Conservation (phyloP, 495 filamentous ascomycete species). For the Hyaloscypha variabilis region DNA sequence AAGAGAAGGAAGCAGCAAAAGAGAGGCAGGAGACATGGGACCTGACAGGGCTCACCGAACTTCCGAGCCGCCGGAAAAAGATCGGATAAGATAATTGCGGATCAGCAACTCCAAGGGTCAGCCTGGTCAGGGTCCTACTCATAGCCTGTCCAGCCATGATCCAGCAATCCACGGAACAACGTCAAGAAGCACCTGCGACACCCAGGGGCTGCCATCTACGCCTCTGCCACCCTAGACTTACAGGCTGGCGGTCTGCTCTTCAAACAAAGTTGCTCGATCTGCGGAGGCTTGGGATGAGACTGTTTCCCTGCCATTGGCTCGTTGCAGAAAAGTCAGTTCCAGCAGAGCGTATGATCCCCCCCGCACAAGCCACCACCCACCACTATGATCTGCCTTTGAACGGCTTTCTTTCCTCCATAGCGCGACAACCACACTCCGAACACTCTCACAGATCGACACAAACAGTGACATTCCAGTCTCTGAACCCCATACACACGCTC, state of each 20-base stretch:
- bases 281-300: background rate
- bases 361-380: background rate
- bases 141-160: too few species aligned
- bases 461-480: background rate
- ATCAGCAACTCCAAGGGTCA: too few species aligned
- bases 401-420: too few species aligned
- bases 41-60: too few species aligned
- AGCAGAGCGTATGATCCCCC: background rate
- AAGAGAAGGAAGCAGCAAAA: background rate
- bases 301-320: background rate
- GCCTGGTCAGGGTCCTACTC: too few species aligned
- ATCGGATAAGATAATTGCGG: conserved; percentile 13
- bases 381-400: too few species aligned
- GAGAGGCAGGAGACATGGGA: background rate
- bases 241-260: background rate
- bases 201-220: background rate
- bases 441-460: background rate
- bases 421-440: too few species aligned
- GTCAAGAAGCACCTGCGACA: background rate
- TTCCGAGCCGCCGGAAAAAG: too few species aligned
- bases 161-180: too few species aligned
- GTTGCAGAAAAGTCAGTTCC: too few species aligned
- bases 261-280: background rate
- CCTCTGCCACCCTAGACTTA: background rate
- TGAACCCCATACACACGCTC: background rate